Percentiles rank a stretch among this genome's conserved stretches.
These are phyloP conservation scores for Moesziomyces globuligerus DNA, from an alignment of 1,284 basidiomycete genomes.

Conservation along the genomic window DNA sequence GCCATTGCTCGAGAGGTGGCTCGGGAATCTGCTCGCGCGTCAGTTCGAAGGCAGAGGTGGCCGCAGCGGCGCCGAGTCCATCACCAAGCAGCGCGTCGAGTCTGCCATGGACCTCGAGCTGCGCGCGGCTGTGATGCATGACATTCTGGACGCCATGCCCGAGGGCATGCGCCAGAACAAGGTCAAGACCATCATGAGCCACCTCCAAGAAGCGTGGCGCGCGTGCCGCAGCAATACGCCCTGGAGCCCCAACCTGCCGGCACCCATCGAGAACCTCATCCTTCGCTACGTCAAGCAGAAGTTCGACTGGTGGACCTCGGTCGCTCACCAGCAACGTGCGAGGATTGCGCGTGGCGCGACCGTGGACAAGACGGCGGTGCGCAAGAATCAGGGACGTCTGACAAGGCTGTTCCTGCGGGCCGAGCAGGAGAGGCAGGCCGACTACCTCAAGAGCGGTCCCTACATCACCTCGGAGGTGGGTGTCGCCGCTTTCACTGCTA, in stretches of 20 bases:
- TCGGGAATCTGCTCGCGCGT: slow-evolving; percentile 95
- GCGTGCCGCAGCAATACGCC: slow-evolving; percentile 98
- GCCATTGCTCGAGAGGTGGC: slow-evolving; percentile 94
- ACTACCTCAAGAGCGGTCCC: slow-evolving; percentile 66
- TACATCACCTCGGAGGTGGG: slow-evolving; percentile 66
- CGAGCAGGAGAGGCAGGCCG: slow-evolving; percentile 66
- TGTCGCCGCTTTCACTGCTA: slow-evolving; percentile 66
- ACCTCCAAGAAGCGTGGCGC: slow-evolving; percentile 96
- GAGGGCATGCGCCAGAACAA: slow-evolving; percentile 99
- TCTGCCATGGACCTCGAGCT: slow-evolving; percentile 98
- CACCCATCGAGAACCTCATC: slow-evolving; percentile 98
- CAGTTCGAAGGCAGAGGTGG: slow-evolving; percentile 93
- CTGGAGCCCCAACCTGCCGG: slow-evolving; percentile 97
- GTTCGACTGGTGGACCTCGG: slow-evolving; percentile 98
- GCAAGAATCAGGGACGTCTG: slow-evolving; percentile 91
- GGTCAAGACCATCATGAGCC: slow-evolving; percentile 97
- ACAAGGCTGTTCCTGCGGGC: slow-evolving; percentile 74
- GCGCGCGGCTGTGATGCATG: slow-evolving; percentile 98
- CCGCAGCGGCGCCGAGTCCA: slow-evolving; percentile 80
- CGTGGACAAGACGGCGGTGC: slow-evolving; percentile 98
- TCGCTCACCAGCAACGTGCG: slow-evolving; percentile 89
- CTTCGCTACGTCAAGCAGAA: slow-evolving; percentile 99
- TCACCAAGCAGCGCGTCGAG: slow-evolving; percentile 98
- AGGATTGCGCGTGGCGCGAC: slow-evolving; percentile 95
- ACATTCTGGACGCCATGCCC: slow-evolving; percentile 90